Evolutionary conservation across 202 grass and related monocot species (phyloP), one percentile per base, ranked within the genome.

Genomic region (Musa balbisiana): DNA sequence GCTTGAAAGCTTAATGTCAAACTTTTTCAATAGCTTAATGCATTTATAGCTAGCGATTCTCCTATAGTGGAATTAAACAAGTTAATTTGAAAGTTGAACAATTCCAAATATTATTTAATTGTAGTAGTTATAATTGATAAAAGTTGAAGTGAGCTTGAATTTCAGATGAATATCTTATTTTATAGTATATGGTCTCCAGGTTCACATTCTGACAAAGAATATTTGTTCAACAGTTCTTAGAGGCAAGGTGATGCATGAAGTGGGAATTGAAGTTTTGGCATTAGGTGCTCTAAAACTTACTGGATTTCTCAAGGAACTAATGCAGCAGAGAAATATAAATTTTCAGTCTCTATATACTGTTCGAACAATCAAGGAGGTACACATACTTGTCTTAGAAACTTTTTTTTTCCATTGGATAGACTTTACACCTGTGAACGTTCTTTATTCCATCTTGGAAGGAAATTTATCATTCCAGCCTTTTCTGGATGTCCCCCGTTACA

Each of bases 341-440:
- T 98, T 89, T 65, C 83, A 94, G 22, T 94, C 91, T 64, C 71
- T 88, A 64, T 94, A 98, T 76, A 94, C 95, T 53, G 85, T 98
- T 80, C 87, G 91, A 68, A 76, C 87, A 55, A 92, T 98, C 85
- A 98, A 98, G 73, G 95, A 98, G 91, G 95, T 98, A 85, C 26
- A 53, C 74, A 65, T 5, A 19, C 16, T 56, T 49, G 50, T 4
- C 3, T 13, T 1, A 5, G 52, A 77, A 13, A 49, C 19, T 17
- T 33, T 70, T 21, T 51, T 50, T 70, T 16, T 43, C 23, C 33
- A 6, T 27, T 27, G 27, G 21, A 24, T 21, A 63, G 0, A 62
- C 10, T 64, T 19, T 22, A 23, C 10, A 2, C 10, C n/a, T 23
- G 17, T 64, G 17, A 22, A 23, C 12, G n/a, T 65, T 65, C 10